Evolutionary conservation across 257 asterid genomes (phyloP).

Genomic region (Orobanche coerulescens): DNA sequence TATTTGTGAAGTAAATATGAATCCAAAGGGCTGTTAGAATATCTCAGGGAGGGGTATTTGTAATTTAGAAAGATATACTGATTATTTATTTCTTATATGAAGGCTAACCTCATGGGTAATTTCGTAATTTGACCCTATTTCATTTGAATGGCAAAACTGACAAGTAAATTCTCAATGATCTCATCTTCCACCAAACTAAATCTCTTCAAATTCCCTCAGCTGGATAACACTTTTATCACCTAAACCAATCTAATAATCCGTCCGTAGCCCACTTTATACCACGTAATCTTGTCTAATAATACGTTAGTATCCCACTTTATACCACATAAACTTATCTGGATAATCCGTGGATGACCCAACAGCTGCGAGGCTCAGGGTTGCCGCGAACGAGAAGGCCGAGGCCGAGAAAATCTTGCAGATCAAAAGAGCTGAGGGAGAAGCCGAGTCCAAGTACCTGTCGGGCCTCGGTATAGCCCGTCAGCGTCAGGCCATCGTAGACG

Average conservation of each 20-base stretch:
- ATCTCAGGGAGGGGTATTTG: background rate
- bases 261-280: no score
- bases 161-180: no score
- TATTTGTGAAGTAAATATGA: background rate
- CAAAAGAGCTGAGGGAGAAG: constrained; percentile 44
- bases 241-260: no score
- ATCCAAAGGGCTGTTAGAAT: background rate
- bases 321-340: background rate
- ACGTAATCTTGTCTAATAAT: no score
- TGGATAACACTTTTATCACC: no score
- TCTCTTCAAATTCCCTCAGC: no score
- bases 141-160: no score
- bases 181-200: no score
- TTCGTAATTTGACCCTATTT: no score
- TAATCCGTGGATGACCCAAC: background rate
- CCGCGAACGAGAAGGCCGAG: constrained; percentile 38
- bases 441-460: constrained; percentile 38
- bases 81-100: background rate
- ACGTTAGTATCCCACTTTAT: no score
- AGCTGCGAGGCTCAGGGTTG: constrained; percentile 43
- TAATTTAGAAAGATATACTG: background rate
- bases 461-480: constrained; percentile 45
- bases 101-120: background rate
- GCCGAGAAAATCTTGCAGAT: constrained; percentile 41
- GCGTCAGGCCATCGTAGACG: constrained; percentile 47